These are phyloP conservation scores for Penicillium diatomitis DNA, from an alignment of 495 filamentous ascomycete genomes.

Conservation along the genomic window DNA sequence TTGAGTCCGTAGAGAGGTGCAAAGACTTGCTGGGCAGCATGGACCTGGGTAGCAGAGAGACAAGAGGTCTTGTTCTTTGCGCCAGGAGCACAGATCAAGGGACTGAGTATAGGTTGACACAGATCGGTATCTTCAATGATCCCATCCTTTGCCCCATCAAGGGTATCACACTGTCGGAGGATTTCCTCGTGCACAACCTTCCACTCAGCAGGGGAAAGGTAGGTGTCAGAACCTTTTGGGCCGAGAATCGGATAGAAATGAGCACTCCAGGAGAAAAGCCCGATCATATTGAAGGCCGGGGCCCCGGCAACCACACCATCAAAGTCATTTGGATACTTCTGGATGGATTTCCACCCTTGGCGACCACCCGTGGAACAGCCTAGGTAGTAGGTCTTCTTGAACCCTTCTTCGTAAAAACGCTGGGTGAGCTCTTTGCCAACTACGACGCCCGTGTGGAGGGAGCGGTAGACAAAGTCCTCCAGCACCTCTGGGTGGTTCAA, in stretches of 20 bases:
- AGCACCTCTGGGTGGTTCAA: slow-evolving; percentile 39
- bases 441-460: slow-evolving; percentile 43
- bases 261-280: slow-evolving; percentile 45
- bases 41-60: slow-evolving; percentile 46
- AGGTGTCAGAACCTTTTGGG: slow-evolving; percentile 33
- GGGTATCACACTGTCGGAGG: slow-evolving; percentile 53
- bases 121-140: slow-evolving; percentile 54
- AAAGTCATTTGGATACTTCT: slow-evolving; percentile 46
- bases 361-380: slow-evolving; percentile 50
- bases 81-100: slow-evolving; percentile 39
- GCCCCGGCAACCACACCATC: slow-evolving; percentile 61
- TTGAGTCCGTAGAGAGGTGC: slow-evolving; percentile 40
- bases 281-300: slow-evolving; percentile 36
- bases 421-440: slow-evolving; percentile 43
- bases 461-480: slow-evolving; percentile 40
- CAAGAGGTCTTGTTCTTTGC: slow-evolving; percentile 33
- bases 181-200: slow-evolving; percentile 47
- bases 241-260: slow-evolving; percentile 44
- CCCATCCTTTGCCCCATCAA: slow-evolving; percentile 55
- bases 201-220: slow-evolving; percentile 44
- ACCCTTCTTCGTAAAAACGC: slow-evolving; percentile 36
- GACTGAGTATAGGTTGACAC: slow-evolving; percentile 46
- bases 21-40: slow-evolving; percentile 47
- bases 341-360: slow-evolving; percentile 43
- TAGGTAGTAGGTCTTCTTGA: slow-evolving; percentile 44